A percentile compares a stretch with the other conserved stretches of the same genome.
These are phyloP conservation scores for Aureoboletus auriporus DNA, from an alignment of 768 basidiomycete species.

Conservation along the genomic window DNA sequence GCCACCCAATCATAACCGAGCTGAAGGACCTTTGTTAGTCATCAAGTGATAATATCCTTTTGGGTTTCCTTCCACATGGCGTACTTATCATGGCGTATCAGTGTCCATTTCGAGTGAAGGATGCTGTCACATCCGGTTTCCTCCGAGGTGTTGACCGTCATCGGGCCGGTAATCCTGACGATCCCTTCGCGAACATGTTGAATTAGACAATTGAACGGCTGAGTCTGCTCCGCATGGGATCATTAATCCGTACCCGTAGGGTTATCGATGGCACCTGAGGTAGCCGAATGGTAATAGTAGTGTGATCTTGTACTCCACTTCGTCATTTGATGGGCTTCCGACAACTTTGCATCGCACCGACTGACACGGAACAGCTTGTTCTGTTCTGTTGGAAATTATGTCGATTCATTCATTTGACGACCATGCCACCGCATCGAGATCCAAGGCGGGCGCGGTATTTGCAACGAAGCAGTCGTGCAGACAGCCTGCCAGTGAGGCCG, in stretches of 20 bases:
- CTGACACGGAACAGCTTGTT: slow-evolving; percentile 17
- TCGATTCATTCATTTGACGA: slow-evolving; percentile 19
- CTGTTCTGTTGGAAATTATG: slow-evolving; percentile 16
- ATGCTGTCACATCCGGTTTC: slow-evolving; percentile 25
- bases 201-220: slow-evolving; percentile 16
- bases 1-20: neutral
- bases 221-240: slow-evolving; percentile 17
- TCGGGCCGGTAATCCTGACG: slow-evolving; percentile 30
- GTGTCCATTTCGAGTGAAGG: slow-evolving; percentile 6
- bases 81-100: slow-evolving; percentile 20
- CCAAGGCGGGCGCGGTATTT: slow-evolving; percentile 11
- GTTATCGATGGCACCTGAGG: slow-evolving; percentile 21
- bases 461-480: slow-evolving; percentile 20
- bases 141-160: slow-evolving; percentile 15
- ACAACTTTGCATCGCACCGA: slow-evolving; percentile 20
- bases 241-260: slow-evolving; percentile 22
- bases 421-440: slow-evolving; percentile 18
- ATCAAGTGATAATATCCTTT: slow-evolving; percentile 14
- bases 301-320: slow-evolving; percentile 14
- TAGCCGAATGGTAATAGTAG: slow-evolving; percentile 10
- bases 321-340: slow-evolving; percentile 3
- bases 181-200: slow-evolving; percentile 28
- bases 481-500: slow-evolving; percentile 2
- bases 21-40: no score
- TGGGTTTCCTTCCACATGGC: slow-evolving; percentile 17